Conservation (phyloP, 352 stramenopile genomes). For the Phytophthora aleatoria region DNA sequence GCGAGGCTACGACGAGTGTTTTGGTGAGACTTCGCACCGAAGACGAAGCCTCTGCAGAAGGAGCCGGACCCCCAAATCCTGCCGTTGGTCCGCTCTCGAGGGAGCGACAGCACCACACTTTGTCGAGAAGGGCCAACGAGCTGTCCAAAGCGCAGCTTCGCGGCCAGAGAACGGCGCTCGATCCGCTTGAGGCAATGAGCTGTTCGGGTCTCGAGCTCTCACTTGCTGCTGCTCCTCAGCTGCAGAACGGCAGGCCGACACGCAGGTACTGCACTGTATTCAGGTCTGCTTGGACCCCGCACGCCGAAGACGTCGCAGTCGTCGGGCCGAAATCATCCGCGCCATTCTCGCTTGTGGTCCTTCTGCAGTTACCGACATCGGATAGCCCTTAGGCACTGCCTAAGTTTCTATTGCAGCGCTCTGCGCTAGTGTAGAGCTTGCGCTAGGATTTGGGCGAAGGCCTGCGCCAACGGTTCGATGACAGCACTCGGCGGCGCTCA, state of each 20-base stretch:
- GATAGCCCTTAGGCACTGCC: slow-evolving; percentile 10
- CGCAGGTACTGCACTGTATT: too few relatives aligned
- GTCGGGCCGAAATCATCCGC: slow-evolving; percentile 23
- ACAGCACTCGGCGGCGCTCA: slow-evolving; percentile 5
- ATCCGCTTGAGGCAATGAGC: not conserved
- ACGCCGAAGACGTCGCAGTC: slow-evolving; percentile 7
- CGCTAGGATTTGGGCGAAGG: slow-evolving; percentile 27
- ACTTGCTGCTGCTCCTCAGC: not conserved
- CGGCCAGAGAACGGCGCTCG: slow-evolving; percentile 1
- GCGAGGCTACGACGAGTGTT: slow-evolving; percentile 3
- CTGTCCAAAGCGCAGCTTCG: slow-evolving; percentile 11
- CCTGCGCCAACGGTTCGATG: slow-evolving; percentile 18
- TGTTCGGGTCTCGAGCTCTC: not conserved
- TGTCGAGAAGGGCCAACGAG: slow-evolving; percentile 24
- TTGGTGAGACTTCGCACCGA: slow-evolving; percentile 18
- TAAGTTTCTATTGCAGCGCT: slow-evolving; percentile 23
- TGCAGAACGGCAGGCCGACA: not conserved
- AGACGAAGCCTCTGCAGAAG: slow-evolving; percentile 5
- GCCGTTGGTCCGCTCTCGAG: slow-evolving; percentile 33
- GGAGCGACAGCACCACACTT: slow-evolving; percentile 25
- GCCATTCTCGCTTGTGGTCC: not conserved
- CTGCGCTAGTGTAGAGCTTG: slow-evolving; percentile 13
- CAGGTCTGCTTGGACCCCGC: not conserved
- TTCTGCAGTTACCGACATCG: slow-evolving; percentile 4
- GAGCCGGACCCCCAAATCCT: slow-evolving; percentile 25